Evolutionary conservation across 148 eudicot species (phyloP).

Genomic region (Fagopyrum homotropicum): DNA sequence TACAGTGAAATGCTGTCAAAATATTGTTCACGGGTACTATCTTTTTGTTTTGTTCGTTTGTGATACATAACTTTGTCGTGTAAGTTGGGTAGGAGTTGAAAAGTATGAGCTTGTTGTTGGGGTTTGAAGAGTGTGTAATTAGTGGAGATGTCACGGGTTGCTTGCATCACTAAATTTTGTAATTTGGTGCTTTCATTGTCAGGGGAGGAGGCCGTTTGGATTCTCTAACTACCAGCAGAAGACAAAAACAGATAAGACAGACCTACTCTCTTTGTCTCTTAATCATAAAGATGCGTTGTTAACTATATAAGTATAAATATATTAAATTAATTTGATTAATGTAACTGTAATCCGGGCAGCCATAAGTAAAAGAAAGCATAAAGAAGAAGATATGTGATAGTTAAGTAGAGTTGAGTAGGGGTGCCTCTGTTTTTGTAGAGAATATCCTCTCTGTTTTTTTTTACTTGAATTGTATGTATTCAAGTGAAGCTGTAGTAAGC

Average conservation of each 20-base stretch:
- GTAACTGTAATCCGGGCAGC: constrained; percentile 7
- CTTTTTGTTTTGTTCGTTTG: constrained; percentile 3
- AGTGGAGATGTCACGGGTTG: background rate
- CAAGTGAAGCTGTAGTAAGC: constrained; percentile 2
- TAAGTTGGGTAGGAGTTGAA: background rate
- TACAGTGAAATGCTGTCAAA: background rate
- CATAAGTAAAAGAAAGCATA: background rate
- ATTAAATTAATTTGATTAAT: constrained; percentile 6
- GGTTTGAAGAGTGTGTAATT: background rate
- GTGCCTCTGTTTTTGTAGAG: constrained; percentile 3
- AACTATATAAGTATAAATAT: background rate
- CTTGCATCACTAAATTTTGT: background rate
- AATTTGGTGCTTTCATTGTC: background rate
- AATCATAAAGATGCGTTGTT: constrained; percentile 2
- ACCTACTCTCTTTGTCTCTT: constrained; percentile 5
- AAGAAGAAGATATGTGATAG: constrained; percentile 9
- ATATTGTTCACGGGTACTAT: constrained; percentile 7
- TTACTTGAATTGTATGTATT: background rate
- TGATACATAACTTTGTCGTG: background rate
- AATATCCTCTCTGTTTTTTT: constrained; percentile 2
- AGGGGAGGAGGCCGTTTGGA: constrained; percentile 8
- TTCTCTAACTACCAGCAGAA: constrained; percentile 1
- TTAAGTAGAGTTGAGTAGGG: background rate
- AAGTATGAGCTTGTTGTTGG: background rate
- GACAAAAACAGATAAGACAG: constrained; percentile 3